These are phyloP conservation scores for Amaranthus hypochondriacus DNA, from an alignment of 148 eudicot genomes.

Conservation along the genomic window DNA sequence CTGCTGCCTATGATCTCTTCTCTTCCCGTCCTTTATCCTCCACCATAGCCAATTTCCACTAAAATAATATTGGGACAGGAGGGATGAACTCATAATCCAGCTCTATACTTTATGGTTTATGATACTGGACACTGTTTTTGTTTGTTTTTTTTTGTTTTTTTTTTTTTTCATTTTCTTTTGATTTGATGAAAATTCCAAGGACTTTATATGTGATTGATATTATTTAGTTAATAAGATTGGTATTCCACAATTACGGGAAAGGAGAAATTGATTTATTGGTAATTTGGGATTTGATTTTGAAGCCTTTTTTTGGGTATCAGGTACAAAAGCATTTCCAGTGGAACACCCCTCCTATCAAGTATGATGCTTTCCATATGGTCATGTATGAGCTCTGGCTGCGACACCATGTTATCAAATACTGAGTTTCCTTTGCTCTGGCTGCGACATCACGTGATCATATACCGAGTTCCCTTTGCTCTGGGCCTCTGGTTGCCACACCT, in stretches of 20 bases:
- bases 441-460: conserved; percentile 28
- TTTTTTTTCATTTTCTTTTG: too few relatives aligned
- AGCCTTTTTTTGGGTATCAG: conserved; percentile 26
- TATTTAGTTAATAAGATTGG: neutral
- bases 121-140: too few relatives aligned
- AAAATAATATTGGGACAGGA: too few relatives aligned
- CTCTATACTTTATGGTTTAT: too few relatives aligned
- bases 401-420: conserved; percentile 69
- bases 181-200: neutral
- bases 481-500: conserved; percentile 71
- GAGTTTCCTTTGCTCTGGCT: conserved; percentile 37
- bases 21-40: too few relatives aligned
- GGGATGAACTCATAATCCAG: too few relatives aligned
- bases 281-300: neutral
- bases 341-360: conserved; percentile 60
- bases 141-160: too few relatives aligned
- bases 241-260: neutral
- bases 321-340: conserved; percentile 78
- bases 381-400: conserved; percentile 80
- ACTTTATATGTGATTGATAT: neutral
- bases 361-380: conserved; percentile 75
- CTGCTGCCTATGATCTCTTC: too few relatives aligned
- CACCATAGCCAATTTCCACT: too few relatives aligned
- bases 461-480: conserved; percentile 30
- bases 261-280: too few relatives aligned